Evolutionary conservation across 306 rosid species (phyloP), one percentile per base, ranked within the genome.

Genomic region (Vigna nakashimae): DNA sequence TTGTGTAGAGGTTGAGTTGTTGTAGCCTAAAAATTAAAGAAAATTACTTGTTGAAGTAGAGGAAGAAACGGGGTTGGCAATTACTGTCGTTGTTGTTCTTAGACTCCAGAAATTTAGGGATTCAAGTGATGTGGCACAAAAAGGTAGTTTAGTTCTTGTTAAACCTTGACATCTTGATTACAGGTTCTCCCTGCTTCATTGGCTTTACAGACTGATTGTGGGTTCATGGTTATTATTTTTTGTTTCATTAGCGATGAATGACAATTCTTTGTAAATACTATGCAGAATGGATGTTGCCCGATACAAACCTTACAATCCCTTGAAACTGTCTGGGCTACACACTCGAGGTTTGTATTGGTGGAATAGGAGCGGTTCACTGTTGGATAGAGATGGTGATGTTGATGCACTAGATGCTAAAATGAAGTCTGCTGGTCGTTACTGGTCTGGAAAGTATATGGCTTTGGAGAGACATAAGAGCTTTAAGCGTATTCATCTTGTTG

Each of bases 271-370:
- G 56, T 69, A 50, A 65, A 53, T 68, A 74, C 43, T 55, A 62
- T 79, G 91, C 97, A 94, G 98, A 88, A 92, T 90, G 97, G 98
- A 94, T 84, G 73, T 94, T 88, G 92, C 97, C 38, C 91, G 93
- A 30, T 91, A 92, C 91, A 92, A 86, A 36, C 85, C 87, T 26
- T 79, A 82, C 73, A 66, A 87, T 64, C 74, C 74, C 79, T 79
- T 63, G 43, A 90, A 82, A 69, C 55, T 46, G 51, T 85, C 89
- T 42, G 85, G 87, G 63, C 46, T 28, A 42, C 73, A 69, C 79
- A 70, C 40, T 82, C 82, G 68, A 55, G 87, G 88, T 51, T 83
- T 85, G 74, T 81, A 75, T 78, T 63, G 82, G 81, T 75, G 83
- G 89, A 91, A 83, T 71, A 82, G 13, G 72, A 80, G 76, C 42